Evolutionary conservation across 805 yeast genomes (phyloP), one percentile per base, ranked within the genome.

Genomic region (Starmerella khaoyaiensis): DNA sequence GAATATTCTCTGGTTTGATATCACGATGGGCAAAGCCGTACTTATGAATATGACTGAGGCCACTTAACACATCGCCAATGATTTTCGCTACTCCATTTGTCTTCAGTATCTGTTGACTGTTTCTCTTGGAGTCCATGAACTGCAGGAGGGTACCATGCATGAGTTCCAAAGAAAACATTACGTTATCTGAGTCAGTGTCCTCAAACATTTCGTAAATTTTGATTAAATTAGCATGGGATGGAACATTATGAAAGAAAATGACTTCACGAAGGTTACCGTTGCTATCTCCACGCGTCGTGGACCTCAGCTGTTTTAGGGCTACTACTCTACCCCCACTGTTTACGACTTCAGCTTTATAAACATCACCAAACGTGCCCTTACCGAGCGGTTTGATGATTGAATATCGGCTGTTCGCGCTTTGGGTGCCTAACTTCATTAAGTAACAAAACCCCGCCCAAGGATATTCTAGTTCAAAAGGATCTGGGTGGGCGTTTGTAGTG

Each of bases 1-100:
- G 67, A 19, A 87, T 77, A 57, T 87, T 87, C 52, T 87, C 96
- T 0, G 98, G 97, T 58, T 87, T 87, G 33, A 87, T 68, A 62
- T 87, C 98, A 40, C 98, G 69, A 56, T 87, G 97, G 52, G 76
- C 76, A 52, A 67, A 81, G 9, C 70, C 69, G 48, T 66, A 61
- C 20, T 58, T 55, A 52, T 82, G 98, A 38, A 87, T 83, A 56
- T 87, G 96, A 39, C 73, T 69, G 21, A 86, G 66, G 4, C 90
- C 98, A 39, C 70, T 65, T 40, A 82, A 61, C 1, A 86, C 56
- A 28, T 40, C 42, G 22, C 20, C 16, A 14, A 30, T 18, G 17
- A 43, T 28, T 14, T 17, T 19, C 2, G 37, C 40, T 2, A 43
- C 33, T 4, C 23, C 19, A n/a, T 19, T 11, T 18, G 27, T 6